Conservation (phyloP, 1,139 yeast genomes). For the Hansenula sp. region DNA sequence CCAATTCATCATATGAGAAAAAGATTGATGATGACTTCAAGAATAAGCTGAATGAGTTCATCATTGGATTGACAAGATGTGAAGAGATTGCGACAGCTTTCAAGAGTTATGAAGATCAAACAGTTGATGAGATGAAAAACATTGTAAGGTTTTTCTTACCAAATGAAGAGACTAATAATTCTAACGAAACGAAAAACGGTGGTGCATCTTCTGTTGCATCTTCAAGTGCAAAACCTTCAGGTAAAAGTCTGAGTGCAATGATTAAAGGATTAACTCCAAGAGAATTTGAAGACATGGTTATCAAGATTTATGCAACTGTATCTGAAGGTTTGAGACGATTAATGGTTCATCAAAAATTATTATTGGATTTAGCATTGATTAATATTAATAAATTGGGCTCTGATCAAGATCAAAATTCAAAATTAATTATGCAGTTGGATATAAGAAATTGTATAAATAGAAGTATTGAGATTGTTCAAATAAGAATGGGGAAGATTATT, state of each 20-base stretch:
- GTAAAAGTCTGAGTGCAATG: conserved; percentile 43
- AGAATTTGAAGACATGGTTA: conserved; percentile 73
- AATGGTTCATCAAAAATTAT: conserved; percentile 70
- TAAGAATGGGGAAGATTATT: conserved; percentile 72
- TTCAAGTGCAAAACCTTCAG: conserved; percentile 19
- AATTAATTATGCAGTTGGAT: conserved; percentile 56
- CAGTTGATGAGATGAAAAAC: conserved; percentile 65
- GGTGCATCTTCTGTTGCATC: conserved; percentile 18
- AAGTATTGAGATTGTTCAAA: conserved; percentile 70
- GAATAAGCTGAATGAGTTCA: conserved; percentile 36
- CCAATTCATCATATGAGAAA: conserved; percentile 14
- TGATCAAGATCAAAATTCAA: conserved; percentile 25
- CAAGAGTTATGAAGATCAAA: conserved; percentile 59
- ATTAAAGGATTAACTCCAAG: conserved; percentile 62
- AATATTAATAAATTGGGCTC: conserved; percentile 33
- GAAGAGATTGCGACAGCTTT: conserved; percentile 65
- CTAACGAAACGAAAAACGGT: conserved; percentile 5
- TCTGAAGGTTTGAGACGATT: conserved; percentile 73
- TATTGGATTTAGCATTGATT: conserved; percentile 70
- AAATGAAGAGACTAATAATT: conserved; percentile 25
- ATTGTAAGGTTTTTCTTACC: conserved; percentile 69
- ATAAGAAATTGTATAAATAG: conserved; percentile 49
- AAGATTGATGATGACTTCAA: conserved; percentile 29
- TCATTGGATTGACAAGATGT: conserved; percentile 57
- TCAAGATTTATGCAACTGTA: conserved; percentile 55